Evolutionary conservation across 2,329 filamentous ascomycete species (phyloP).

Genomic region (Penicillium rolfsii): DNA sequence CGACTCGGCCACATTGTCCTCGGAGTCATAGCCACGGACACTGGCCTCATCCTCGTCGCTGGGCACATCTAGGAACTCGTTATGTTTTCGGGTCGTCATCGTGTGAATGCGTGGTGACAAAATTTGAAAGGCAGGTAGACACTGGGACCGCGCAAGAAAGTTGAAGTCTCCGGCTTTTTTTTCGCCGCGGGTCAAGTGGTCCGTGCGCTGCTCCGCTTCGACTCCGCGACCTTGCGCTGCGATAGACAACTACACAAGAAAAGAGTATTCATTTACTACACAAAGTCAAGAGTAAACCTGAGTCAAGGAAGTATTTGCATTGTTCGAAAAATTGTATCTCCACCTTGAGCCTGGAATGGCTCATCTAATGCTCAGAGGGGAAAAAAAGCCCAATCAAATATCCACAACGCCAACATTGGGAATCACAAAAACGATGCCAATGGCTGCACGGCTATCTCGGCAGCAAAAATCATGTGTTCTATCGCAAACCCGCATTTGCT

Average conservation of each 20-base stretch:
- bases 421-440: constrained; percentile 21
- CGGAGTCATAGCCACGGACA: constrained; percentile 51
- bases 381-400: constrained; percentile 12
- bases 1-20: constrained; percentile 44
- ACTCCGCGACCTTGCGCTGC: neutral
- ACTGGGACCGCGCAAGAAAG: neutral
- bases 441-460: constrained; percentile 8
- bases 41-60: constrained; percentile 45
- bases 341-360: constrained; percentile 16
- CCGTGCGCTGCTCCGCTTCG: constrained; percentile 17
- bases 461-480: constrained; percentile 9
- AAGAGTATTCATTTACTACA: neutral
- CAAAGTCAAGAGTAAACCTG: neutral
- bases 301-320: constrained; percentile 10
- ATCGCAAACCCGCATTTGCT: constrained; percentile 16
- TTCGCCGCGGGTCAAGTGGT: constrained; percentile 18
- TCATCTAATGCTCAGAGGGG: constrained; percentile 19
- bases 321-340: constrained; percentile 10
- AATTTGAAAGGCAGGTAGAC: neutral
- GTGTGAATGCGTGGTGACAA: neutral
- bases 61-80: constrained; percentile 44
- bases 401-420: constrained; percentile 27
- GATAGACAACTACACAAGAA: neutral
- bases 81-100: constrained; percentile 46
- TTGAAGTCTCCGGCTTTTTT: constrained; percentile 19